Percentiles rank a stretch among this genome's conserved stretches.
Evolutionary conservation across 768 basidiomycete species (phyloP).

Genomic region (Dentipellis fragilis): DNA sequence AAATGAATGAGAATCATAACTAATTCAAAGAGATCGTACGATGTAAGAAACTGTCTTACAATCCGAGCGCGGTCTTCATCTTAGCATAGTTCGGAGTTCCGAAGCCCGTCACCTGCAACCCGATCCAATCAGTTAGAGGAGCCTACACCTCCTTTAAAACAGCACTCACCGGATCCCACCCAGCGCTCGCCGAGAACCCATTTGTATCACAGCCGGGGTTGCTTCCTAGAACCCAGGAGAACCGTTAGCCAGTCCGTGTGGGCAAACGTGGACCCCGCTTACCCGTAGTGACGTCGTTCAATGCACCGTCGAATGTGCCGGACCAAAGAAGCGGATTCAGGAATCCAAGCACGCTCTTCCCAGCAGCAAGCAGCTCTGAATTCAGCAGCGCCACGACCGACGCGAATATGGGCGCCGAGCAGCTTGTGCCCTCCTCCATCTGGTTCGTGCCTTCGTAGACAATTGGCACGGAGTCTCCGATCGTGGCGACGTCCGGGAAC

Average conservation of each 20-base stretch:
- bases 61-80: no score
- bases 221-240: no score
- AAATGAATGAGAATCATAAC: no score
- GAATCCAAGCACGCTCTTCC: constrained; percentile 23
- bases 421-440: constrained; percentile 22
- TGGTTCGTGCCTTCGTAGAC: constrained; percentile 3
- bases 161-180: not conserved
- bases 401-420: constrained; percentile 25
- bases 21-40: no score
- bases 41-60: no score
- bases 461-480: not conserved
- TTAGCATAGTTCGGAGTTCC: no score
- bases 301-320: constrained; percentile 16
- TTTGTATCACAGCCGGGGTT: not conserved
- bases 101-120: no score
- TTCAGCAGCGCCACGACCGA: constrained; percentile 25
- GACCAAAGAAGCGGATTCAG: constrained; percentile 25
- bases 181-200: not conserved
- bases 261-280: not conserved
- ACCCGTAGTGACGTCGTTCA: constrained; percentile 26
- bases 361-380: constrained; percentile 20
- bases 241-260: no score
- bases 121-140: no score
- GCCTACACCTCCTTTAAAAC: no score
- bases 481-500: constrained; percentile 13